These are phyloP conservation scores for Poronia punctata DNA, from an alignment of 495 filamentous ascomycete genomes.

Conservation along the genomic window DNA sequence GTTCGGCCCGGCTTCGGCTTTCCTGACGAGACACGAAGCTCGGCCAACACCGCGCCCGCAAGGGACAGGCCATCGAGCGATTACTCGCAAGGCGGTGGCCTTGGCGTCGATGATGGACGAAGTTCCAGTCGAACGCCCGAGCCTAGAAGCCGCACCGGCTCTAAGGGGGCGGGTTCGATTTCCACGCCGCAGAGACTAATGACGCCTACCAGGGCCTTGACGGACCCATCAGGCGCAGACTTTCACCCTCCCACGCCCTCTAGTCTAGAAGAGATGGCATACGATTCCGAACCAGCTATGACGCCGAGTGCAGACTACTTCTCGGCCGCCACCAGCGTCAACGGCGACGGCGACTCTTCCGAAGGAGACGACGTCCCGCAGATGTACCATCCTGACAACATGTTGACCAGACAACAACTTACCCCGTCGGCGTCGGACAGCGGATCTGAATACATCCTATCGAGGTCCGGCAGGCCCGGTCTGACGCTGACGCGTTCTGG, in stretches of 20 bases:
- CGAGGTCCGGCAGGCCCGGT: slow-evolving; percentile 17
- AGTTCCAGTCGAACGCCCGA: slow-evolving; percentile 10
- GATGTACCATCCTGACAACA: slow-evolving; percentile 10
- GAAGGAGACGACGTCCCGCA: slow-evolving; percentile 1
- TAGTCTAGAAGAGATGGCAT: slow-evolving; percentile 20
- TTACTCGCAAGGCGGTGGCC: not conserved
- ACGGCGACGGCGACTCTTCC: slow-evolving; percentile 1
- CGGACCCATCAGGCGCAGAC: slow-evolving; percentile 9
- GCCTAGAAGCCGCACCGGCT: not conserved
- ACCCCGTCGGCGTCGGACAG: slow-evolving; percentile 32
- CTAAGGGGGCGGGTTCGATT: slow-evolving; percentile 4
- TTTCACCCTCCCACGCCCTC: slow-evolving; percentile 19
- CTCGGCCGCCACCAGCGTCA: slow-evolving; percentile 7
- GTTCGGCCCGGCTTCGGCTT: slow-evolving; percentile 4
- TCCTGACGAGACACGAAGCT: slow-evolving; percentile 4
- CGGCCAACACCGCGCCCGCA: slow-evolving; percentile 2
- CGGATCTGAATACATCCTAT: slow-evolving; percentile 10
- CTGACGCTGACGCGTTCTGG: slow-evolving; percentile 15
- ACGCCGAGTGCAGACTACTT: slow-evolving; percentile 19
- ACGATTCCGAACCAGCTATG: slow-evolving; percentile 24
- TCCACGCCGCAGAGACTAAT: slow-evolving; percentile 3
- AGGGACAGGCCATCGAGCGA: slow-evolving; percentile 1
- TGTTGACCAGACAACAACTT: slow-evolving; percentile 19
- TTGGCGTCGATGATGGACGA: not conserved
- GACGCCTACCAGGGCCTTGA: slow-evolving; percentile 10